A percentile compares a stretch with the other conserved stretches of the same genome.
Evolutionary conservation across 441 rosid species (phyloP).

Genomic region (Daphne laureola): DNA sequence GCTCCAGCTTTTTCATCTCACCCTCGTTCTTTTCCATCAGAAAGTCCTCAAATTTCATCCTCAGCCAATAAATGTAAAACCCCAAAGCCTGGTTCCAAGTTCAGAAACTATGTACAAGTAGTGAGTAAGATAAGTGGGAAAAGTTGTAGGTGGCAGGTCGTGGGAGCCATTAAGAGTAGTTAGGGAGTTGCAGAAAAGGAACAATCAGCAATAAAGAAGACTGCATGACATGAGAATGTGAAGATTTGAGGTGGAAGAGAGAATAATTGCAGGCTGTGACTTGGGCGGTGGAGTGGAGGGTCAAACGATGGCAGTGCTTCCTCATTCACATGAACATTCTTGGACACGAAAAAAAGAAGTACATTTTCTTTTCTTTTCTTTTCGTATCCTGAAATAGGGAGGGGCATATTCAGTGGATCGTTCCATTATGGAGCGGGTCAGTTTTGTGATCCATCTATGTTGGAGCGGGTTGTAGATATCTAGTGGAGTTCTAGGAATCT

Average conservation of each 20-base stretch:
- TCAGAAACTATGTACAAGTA: not conserved
- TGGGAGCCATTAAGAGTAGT: constrained; percentile 42
- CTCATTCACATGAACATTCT: constrained; percentile 28
- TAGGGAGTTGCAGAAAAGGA: not conserved
- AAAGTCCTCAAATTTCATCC: constrained; percentile 78
- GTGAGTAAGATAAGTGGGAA: constrained; percentile 12
- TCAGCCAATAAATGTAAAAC: constrained; percentile 3
- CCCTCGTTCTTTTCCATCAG: constrained; percentile 43
- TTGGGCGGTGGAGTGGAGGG: constrained; percentile 16
- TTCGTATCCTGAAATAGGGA: too few species aligned
- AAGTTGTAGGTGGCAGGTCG: constrained; percentile 16
- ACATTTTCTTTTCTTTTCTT: too few species aligned
- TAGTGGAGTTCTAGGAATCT: too few species aligned
- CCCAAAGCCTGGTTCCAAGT: not conserved
- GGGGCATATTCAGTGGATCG: too few species aligned
- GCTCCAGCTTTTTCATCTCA: constrained; percentile 33
- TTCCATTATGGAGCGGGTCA: too few species aligned
- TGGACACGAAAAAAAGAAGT: constrained; percentile 2
- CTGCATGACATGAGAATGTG: not conserved
- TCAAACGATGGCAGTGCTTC: constrained; percentile 14
- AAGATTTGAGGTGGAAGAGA: constrained; percentile 23
- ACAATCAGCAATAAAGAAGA: constrained; percentile 7
- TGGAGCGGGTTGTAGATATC: too few species aligned
- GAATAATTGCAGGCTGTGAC: not conserved
- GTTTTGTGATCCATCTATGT: too few species aligned